phyloP scores from a whole-genome alignment of 2,329 filamentous ascomycete species.

The Apiospora rasikravindrae region DNA sequence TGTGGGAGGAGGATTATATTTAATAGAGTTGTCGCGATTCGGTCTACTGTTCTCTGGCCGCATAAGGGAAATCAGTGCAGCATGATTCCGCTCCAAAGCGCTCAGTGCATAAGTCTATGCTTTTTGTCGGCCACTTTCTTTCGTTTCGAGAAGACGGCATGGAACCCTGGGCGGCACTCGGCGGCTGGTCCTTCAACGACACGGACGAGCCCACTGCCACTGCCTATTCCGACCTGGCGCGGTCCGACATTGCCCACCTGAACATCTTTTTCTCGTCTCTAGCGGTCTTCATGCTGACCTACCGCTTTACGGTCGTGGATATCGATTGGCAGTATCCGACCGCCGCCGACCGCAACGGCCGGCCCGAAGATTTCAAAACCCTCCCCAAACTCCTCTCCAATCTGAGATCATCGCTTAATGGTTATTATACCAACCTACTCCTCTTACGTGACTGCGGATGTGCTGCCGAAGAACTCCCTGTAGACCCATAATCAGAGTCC shows the following conservation, averaged over 20 bases:
- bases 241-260: background rate
- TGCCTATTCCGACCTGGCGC: background rate
- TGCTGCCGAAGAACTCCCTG: no score
- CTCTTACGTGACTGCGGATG: no score
- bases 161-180: background rate
- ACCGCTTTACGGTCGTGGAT: slow-evolving; percentile 25
- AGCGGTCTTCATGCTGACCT: slow-evolving; percentile 23
- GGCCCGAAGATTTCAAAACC: background rate
- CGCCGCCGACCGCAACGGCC: background rate
- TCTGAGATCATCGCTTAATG: no score
- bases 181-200: slow-evolving; percentile 1
- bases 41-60: no score
- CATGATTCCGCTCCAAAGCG: no score
- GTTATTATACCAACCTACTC: no score
- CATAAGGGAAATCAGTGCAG: no score
- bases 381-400: background rate
- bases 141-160: no score
- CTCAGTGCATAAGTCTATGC: no score
- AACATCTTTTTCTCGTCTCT: background rate
- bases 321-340: slow-evolving; percentile 26
- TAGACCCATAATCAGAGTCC: background rate
- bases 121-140: no score
- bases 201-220: background rate
- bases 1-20: no score
- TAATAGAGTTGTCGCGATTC: no score